These are phyloP conservation scores for Arabis alpina DNA, from an alignment of 345 rosid species.

Conservation along the genomic window DNA sequence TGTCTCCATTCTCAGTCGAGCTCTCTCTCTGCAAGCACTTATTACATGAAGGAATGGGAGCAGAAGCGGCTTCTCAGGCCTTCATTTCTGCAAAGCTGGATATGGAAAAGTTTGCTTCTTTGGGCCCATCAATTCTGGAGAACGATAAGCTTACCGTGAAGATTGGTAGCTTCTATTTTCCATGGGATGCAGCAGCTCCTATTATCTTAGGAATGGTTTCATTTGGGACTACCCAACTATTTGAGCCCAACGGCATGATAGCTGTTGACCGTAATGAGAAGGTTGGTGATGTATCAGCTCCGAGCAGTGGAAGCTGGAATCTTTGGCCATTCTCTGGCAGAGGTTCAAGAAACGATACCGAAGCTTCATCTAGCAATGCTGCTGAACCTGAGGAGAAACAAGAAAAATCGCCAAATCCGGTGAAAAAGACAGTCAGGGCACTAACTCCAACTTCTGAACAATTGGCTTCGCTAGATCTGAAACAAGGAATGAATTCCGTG, in stretches of 20 bases:
- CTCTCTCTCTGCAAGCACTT: constrained; percentile 72
- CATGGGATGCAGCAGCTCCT: constrained; percentile 68
- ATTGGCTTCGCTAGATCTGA: constrained; percentile 76
- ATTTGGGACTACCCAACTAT: constrained; percentile 51
- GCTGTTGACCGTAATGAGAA: constrained; percentile 54
- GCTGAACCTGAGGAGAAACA: constrained; percentile 46
- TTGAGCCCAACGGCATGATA: constrained; percentile 66
- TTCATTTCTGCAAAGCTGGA: constrained; percentile 63
- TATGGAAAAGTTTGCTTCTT: constrained; percentile 49
- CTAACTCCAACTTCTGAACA: constrained; percentile 85
- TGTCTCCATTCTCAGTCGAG: constrained; percentile 53
- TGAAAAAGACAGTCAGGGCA: constrained; percentile 60
- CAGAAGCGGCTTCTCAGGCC: constrained; percentile 67
- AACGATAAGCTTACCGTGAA: constrained; percentile 63
- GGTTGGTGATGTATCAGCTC: constrained; percentile 47
- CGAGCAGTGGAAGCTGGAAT: constrained; percentile 72
- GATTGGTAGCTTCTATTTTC: constrained; percentile 57
- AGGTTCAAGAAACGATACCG: constrained; percentile 46
- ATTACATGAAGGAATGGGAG: constrained; percentile 61
- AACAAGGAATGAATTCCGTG: constrained; percentile 75
- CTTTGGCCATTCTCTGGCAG: constrained; percentile 83
- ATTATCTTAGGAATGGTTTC: constrained; percentile 56
- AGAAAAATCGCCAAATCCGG: constrained; percentile 43
- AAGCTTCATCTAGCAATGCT: constrained; percentile 44
- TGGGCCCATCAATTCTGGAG: constrained; percentile 57